A percentile compares a stretch with the other conserved stretches of the same genome.
phyloP scores from a whole-genome alignment of 805 yeast species.

The Kazachstania bromeliacearum region DNA sequence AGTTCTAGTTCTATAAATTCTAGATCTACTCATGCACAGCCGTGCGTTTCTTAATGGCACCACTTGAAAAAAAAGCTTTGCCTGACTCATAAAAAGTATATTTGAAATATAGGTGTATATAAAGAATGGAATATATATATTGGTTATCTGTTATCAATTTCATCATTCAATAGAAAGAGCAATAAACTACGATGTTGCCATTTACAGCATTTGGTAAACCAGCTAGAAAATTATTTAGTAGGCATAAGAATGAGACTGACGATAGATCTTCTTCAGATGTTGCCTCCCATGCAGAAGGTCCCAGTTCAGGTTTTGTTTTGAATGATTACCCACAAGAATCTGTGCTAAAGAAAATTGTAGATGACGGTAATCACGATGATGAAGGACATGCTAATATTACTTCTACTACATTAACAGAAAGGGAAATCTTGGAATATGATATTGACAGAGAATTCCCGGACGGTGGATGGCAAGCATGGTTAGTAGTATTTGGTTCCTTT shows the following conservation, averaged over 20 bases:
- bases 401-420: not conserved
- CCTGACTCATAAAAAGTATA: no score
- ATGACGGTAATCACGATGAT: no score
- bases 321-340: not conserved
- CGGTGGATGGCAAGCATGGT: slow-evolving; percentile 51
- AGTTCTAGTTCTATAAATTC: no score
- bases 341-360: not conserved
- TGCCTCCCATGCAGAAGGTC: slow-evolving; percentile 4
- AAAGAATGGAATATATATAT: no score
- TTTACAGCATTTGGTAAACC: not conserved
- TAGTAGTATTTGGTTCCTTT: slow-evolving; percentile 51
- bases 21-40: no score
- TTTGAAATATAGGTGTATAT: no score
- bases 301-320: slow-evolving; percentile 3
- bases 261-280: no score
- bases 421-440: slow-evolving; percentile 7
- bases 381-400: not conserved
- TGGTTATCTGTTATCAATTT: no score
- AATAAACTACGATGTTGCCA: no score
- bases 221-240: not conserved
- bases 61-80: no score
- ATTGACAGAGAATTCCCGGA: slow-evolving; percentile 34
- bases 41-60: no score
- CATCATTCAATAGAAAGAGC: no score
- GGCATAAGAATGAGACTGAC: slow-evolving; percentile 1